Conservation (phyloP, 768 basidiomycete species). For the Naganishia randhawae region DNA sequence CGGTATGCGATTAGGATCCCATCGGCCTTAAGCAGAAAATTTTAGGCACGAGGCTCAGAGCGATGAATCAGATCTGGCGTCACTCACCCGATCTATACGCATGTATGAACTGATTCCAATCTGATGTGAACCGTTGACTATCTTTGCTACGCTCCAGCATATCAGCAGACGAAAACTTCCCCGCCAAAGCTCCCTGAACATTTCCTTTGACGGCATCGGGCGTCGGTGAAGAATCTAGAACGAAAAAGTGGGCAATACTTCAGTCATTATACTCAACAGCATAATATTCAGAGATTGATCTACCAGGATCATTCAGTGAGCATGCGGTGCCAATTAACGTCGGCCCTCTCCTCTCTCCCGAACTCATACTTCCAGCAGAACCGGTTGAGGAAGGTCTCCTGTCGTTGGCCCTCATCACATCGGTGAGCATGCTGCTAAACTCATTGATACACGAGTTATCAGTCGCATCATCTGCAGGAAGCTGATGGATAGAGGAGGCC, state of each 20-base stretch:
- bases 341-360: slow-evolving; percentile 27
- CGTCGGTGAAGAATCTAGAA: neutral
- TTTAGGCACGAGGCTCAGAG: neutral
- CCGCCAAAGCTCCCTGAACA: slow-evolving; percentile 1
- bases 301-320: slow-evolving; percentile 5
- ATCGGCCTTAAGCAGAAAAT: slow-evolving; percentile 35
- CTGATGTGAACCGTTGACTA: slow-evolving; percentile 10
- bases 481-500: no score
- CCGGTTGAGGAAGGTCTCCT: neutral
- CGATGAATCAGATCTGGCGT: neutral
- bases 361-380: slow-evolving; percentile 17
- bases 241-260: neutral
- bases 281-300: neutral
- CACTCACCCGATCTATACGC: slow-evolving; percentile 34
- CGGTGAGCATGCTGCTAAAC: slow-evolving; percentile 16
- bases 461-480: neutral
- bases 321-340: neutral
- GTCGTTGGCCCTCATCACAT: neutral
- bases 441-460: slow-evolving; percentile 17
- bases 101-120: slow-evolving; percentile 41
- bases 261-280: neutral
- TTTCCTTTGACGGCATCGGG: neutral
- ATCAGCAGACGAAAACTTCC: neutral
- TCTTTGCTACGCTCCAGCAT: neutral
- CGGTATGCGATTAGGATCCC: slow-evolving; percentile 34